A percentile compares a stretch with the other conserved stretches of the same genome.
Conservation (phyloP, 345 rosid genomes). For the Hypericum perforatum region DNA sequence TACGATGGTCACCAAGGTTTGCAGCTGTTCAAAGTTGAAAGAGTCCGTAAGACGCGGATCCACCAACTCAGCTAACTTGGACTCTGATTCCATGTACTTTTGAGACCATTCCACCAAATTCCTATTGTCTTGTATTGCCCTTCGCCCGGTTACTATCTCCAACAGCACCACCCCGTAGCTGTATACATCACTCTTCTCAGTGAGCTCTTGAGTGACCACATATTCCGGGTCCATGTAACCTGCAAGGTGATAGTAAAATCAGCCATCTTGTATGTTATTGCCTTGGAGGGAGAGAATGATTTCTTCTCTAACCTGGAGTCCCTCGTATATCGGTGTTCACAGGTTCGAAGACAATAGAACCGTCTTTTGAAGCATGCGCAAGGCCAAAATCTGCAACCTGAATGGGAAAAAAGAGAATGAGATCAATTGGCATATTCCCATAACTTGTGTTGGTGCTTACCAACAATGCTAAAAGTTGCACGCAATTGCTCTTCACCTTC, state of each 20-base stretch:
- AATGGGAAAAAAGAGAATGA: constrained; percentile 12
- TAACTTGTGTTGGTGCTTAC: too few relatives aligned
- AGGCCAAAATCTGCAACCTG: constrained; percentile 99
- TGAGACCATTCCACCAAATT: constrained; percentile 69
- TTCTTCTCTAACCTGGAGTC: constrained; percentile 70
- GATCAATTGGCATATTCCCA: not conserved
- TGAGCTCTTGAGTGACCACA: constrained; percentile 71
- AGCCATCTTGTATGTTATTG: constrained; percentile 5
- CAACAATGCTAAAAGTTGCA: not conserved
- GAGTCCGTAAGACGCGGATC: constrained; percentile 52
- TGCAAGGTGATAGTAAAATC: constrained; percentile 23
- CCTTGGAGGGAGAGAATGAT: constrained; percentile 2
- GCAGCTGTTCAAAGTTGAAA: constrained; percentile 69
- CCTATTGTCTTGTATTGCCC: constrained; percentile 71
- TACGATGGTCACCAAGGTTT: constrained; percentile 45
- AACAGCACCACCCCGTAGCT: constrained; percentile 88
- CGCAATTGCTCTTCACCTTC: constrained; percentile 35
- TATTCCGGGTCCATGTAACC: constrained; percentile 98
- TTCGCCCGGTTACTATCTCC: constrained; percentile 67
- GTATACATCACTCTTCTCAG: constrained; percentile 83
- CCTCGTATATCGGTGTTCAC: constrained; percentile 81
- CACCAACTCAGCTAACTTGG: constrained; percentile 47
- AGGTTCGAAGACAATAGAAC: constrained; percentile 82
- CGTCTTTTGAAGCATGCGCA: constrained; percentile 80
- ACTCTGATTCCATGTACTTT: constrained; percentile 40